These are phyloP conservation scores for Cicer yamashitae DNA, from an alignment of 306 rosid species.

Conservation along the genomic window DNA sequence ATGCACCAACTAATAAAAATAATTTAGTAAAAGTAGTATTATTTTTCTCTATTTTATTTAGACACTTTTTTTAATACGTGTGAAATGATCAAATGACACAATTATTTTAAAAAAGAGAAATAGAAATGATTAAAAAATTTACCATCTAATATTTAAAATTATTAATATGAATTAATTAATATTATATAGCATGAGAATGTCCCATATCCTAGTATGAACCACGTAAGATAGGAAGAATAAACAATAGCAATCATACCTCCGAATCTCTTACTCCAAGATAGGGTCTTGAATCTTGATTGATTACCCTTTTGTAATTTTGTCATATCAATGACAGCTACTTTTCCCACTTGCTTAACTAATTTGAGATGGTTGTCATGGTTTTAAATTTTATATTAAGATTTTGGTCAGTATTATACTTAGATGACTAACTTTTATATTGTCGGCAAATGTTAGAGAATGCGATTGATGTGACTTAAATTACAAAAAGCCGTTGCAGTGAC, in stretches of 20 bases:
- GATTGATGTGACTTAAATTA: too few relatives aligned
- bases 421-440: too few relatives aligned
- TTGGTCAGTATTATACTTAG: too few relatives aligned
- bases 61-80: too few relatives aligned
- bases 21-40: too few relatives aligned
- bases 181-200: background rate
- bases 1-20: too few relatives aligned
- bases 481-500: too few relatives aligned
- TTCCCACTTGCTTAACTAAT: slow-evolving; percentile 43
- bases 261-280: background rate
- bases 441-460: too few relatives aligned
- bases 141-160: background rate
- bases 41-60: too few relatives aligned
- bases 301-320: slow-evolving; percentile 24
- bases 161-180: background rate
- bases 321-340: slow-evolving; percentile 53
- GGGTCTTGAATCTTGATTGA: background rate
- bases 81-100: background rate
- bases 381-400: too few relatives aligned
- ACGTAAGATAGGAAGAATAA: slow-evolving; percentile 45
- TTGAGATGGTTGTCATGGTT: background rate
- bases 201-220: slow-evolving; percentile 49
- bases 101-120: background rate
- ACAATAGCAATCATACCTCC: background rate
- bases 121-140: background rate